Base-by-base conservation (phyloP, 164 flowering plant species). In the Houttuynia cordata region DNA sequence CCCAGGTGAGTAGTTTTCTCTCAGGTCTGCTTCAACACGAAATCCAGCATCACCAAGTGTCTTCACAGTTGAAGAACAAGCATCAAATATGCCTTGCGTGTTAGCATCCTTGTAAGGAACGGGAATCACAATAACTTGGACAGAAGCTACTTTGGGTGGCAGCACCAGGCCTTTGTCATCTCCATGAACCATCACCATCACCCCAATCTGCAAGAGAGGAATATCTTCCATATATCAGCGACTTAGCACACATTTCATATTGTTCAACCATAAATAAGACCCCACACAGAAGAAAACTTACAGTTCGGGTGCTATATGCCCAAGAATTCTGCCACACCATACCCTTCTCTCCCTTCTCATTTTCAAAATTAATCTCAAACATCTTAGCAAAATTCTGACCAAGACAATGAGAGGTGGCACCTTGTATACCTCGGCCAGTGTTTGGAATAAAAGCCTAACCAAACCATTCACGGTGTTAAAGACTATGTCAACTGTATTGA, bases 311-410 rank as follows among this genome's bases (percentile, higher is more conserved):
- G 70, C 83, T 89, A 68, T 85, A 93, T n/a, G 92, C 96, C 99
- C 99, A 93, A 18, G 99, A 93, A 67, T 93, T 90, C 79, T 93
- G 99, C 99, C 99, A 93, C 60, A 84, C 99, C 96, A 83, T 85
- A 40, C 74, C 78, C 69, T 74, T 86, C 68, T 83, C 93, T 54
- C 97, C 93, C 68, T 86, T 93, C 66, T 88, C 97, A 70, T 90
- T 83, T 70, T 93, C 96, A 74, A 83, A 93, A 59, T 73, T 81
- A 20, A 93, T 93, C 52, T 91, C 96, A 80, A 88, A 91, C 97
- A 91, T 91, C 63, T 91, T 91, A 23, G 99, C 92, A 72, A 94
- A 94, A 76, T 91, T 94, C 69, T 94, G 99, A 40, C 99, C 99
- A 68, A 94, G 74, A 68, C 99, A 91, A 75, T 94, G 97, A 13